Evolutionary conservation across 2,329 filamentous ascomycete species (phyloP).

Genomic region (Phaeoacremonium minimum): DNA sequence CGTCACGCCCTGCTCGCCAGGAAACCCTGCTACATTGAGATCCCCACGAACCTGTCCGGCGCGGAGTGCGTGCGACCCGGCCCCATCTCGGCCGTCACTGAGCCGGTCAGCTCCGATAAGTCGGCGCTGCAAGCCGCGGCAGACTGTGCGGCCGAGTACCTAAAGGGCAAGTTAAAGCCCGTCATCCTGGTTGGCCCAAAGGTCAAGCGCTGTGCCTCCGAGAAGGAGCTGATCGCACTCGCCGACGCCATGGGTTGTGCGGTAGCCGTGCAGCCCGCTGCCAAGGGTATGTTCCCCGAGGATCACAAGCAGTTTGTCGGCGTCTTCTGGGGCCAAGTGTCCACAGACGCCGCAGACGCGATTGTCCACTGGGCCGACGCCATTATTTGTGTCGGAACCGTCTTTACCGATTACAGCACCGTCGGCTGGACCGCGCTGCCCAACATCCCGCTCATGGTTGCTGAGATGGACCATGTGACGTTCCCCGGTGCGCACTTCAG

Average conservation of each 20-base stretch:
- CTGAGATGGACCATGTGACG: conserved; percentile 20
- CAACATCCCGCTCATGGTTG: conserved; percentile 16
- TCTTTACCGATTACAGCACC: conserved; percentile 21
- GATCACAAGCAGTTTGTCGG: conserved; percentile 19
- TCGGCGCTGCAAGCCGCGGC: conserved; percentile 16
- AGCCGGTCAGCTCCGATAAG: conserved; percentile 12
- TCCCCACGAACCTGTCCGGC: conserved; percentile 19
- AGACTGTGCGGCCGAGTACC: conserved; percentile 14
- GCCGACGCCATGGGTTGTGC: conserved; percentile 20
- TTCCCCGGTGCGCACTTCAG: conserved; percentile 19
- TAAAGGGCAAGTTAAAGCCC: conserved; percentile 18
- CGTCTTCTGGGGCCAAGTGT: conserved; percentile 19
- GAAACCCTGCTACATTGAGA: conserved; percentile 21
- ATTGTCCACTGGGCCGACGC: conserved; percentile 20
- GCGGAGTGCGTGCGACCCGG: conserved; percentile 19
- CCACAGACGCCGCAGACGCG: conserved; percentile 17
- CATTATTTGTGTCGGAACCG: conserved; percentile 17
- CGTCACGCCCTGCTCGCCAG: conserved; percentile 15
- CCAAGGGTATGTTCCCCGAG: conserved; percentile 22
- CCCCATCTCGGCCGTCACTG: conserved; percentile 18
- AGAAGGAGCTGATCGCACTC: conserved; percentile 15
- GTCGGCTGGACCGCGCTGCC: conserved; percentile 21
- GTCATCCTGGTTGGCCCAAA: conserved; percentile 20
- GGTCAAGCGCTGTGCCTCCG: conserved; percentile 12
- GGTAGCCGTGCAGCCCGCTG: conserved; percentile 20